Conservation (phyloP, 345 rosid species). For the Passiflora organensis region DNA sequence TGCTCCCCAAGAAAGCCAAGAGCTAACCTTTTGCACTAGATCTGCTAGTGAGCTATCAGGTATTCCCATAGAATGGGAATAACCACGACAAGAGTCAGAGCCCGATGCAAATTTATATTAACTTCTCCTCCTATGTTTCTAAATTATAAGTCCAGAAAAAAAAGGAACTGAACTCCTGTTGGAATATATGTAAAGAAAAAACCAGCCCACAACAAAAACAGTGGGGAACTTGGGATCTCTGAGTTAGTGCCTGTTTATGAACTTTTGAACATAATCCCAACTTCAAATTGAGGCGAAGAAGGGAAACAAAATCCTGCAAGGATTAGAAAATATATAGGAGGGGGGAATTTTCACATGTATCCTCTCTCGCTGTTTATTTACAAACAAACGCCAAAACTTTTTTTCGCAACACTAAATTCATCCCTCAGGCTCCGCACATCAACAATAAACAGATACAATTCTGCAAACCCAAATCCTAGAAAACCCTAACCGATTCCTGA, state of each 20-base stretch:
- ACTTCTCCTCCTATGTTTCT: background rate
- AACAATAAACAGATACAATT: background rate
- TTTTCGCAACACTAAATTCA: background rate
- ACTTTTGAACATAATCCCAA: background rate
- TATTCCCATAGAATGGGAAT: constrained; percentile 63
- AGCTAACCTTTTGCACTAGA: constrained; percentile 65
- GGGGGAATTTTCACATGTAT: too few relatives aligned
- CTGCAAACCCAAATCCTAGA: constrained; percentile 5
- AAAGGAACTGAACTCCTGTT: background rate
- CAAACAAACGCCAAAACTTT: constrained; percentile 24
- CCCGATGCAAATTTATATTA: constrained; percentile 3
- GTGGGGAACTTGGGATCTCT: constrained; percentile 40
- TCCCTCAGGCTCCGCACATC: background rate
- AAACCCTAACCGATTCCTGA: constrained; percentile 35
- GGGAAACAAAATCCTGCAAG: constrained; percentile 34
- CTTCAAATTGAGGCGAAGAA: background rate
- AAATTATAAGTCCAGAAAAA: background rate
- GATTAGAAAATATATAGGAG: constrained; percentile 35
- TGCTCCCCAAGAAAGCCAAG: constrained; percentile 64
- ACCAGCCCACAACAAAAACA: constrained; percentile 68
- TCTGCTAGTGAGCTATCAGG: constrained; percentile 63
- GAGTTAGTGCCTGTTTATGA: constrained; percentile 3
- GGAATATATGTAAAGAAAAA: background rate
- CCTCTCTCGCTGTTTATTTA: constrained; percentile 24
- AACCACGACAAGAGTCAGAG: constrained; percentile 24